These are phyloP conservation scores for Boeremia lycopersici DNA, from an alignment of 2,329 filamentous ascomycete species.

Conservation along the genomic window DNA sequence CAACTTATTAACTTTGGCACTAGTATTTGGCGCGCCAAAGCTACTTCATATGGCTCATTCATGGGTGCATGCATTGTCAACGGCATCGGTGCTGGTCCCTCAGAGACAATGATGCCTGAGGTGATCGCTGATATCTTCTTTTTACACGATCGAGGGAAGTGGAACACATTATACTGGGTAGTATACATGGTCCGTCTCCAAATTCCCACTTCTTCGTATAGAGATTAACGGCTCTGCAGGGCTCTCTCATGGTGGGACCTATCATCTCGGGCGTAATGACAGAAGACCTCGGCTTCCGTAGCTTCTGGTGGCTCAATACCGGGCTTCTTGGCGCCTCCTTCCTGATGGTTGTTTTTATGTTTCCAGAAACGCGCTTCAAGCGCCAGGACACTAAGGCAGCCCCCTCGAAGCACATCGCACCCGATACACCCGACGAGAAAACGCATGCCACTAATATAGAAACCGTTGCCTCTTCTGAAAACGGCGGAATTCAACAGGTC, in stretches of 20 bases:
- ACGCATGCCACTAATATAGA: slow-evolving; percentile 17
- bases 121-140: slow-evolving; percentile 71
- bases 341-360: slow-evolving; percentile 62
- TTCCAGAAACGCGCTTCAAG: slow-evolving; percentile 68
- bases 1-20: slow-evolving; percentile 59
- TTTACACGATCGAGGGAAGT: slow-evolving; percentile 67
- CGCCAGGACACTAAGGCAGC: slow-evolving; percentile 49
- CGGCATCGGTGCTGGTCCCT: slow-evolving; percentile 66
- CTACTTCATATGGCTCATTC: slow-evolving; percentile 64
- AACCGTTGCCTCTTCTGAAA: slow-evolving; percentile 8
- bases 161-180: slow-evolving; percentile 66
- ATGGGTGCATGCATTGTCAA: slow-evolving; percentile 69
- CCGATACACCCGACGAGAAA: slow-evolving; percentile 28
- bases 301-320: slow-evolving; percentile 71
- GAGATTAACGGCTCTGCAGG: slow-evolving; percentile 28
- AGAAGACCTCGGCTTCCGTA: slow-evolving; percentile 63
- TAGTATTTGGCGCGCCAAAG: slow-evolving; percentile 64
- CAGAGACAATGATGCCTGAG: slow-evolving; percentile 66
- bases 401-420: slow-evolving; percentile 1
- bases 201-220: no score
- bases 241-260: slow-evolving; percentile 63
- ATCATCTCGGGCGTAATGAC: slow-evolving; percentile 68
- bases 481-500: slow-evolving; percentile 34
- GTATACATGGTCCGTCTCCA: slow-evolving; percentile 57
- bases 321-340: slow-evolving; percentile 58